These are phyloP conservation scores for Incumbomyces lentus DNA, from an alignment of 2,329 filamentous ascomycete species.

Conservation along the genomic window DNA sequence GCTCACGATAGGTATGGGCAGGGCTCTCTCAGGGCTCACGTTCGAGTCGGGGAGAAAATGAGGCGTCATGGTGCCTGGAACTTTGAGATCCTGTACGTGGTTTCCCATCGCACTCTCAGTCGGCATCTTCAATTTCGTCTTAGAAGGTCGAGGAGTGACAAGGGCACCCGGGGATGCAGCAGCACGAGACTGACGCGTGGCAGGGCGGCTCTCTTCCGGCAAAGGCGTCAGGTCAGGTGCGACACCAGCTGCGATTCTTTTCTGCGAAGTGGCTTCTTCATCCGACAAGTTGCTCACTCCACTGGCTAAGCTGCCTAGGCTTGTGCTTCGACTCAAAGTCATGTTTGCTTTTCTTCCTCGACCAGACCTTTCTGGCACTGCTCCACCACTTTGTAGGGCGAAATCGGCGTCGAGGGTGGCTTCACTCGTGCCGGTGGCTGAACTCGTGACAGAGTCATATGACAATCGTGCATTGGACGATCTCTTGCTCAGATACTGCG, in stretches of 20 bases:
- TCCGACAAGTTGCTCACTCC: constrained; percentile 49
- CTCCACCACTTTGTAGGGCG: constrained; percentile 71
- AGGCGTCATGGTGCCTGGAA: constrained; percentile 76
- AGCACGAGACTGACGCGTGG: constrained; percentile 23
- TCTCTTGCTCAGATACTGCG: constrained; percentile 46
- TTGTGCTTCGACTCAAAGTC: constrained; percentile 62
- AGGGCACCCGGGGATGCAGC: constrained; percentile 34
- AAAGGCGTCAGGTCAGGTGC: constrained; percentile 41
- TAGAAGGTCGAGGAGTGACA: constrained; percentile 59
- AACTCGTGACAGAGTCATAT: constrained; percentile 44
- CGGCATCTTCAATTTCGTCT: constrained; percentile 48
- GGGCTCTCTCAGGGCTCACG: constrained; percentile 49
- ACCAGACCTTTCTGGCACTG: constrained; percentile 42
- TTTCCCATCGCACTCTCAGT: constrained; percentile 83
- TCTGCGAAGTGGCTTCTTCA: constrained; percentile 34
- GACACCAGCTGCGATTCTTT: constrained; percentile 32
- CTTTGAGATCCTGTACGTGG: constrained; percentile 79
- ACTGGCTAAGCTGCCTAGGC: constrained; percentile 81
- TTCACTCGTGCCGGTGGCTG: constrained; percentile 57
- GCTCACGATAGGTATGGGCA: constrained; percentile 35
- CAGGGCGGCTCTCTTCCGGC: constrained; percentile 44
- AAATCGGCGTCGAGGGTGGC: constrained; percentile 67
- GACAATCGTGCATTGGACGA: constrained; percentile 50
- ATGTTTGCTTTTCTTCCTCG: constrained; percentile 29
- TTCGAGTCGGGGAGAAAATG: constrained; percentile 72